Conservation (phyloP, 2,329 filamentous ascomycete genomes). For the Alternaria sp. region DNA sequence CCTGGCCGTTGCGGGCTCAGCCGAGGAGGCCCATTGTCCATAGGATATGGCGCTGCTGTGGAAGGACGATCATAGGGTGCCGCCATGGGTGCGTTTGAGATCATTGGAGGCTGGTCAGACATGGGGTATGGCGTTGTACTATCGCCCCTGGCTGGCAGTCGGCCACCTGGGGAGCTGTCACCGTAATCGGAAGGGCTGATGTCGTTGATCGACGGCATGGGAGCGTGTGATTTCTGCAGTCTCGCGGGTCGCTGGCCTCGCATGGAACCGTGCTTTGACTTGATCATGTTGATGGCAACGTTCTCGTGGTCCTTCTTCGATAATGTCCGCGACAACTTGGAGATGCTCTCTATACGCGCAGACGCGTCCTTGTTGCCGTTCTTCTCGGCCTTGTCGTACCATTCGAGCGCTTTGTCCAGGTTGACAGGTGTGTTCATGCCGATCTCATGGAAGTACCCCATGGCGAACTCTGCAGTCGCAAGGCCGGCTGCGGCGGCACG, state of each 20-base stretch:
- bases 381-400: constrained; percentile 89
- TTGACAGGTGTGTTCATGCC: constrained; percentile 90
- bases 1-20: constrained; percentile 37
- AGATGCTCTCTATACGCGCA: constrained; percentile 81
- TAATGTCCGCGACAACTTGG: constrained; percentile 74
- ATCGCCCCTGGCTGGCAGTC: constrained; percentile 40
- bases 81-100: constrained; percentile 24
- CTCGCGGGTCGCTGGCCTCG: constrained; percentile 55
- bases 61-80: constrained; percentile 52
- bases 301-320: constrained; percentile 93
- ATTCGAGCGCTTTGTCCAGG: constrained; percentile 78
- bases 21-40: constrained; percentile 67
- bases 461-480: constrained; percentile 90
- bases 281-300: constrained; percentile 86
- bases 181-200: constrained; percentile 46
- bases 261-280: constrained; percentile 60
- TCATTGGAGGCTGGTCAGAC: constrained; percentile 50
- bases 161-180: constrained; percentile 30
- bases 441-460: constrained; percentile 98
- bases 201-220: constrained; percentile 50
- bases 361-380: constrained; percentile 91
- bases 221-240: constrained; percentile 46
- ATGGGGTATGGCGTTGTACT: constrained; percentile 53
- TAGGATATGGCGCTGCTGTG: constrained; percentile 72
- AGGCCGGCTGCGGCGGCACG: constrained; percentile 82